These are phyloP conservation scores for Claviceps pusilla DNA, from an alignment of 2,329 filamentous ascomycete species.

Conservation along the genomic window DNA sequence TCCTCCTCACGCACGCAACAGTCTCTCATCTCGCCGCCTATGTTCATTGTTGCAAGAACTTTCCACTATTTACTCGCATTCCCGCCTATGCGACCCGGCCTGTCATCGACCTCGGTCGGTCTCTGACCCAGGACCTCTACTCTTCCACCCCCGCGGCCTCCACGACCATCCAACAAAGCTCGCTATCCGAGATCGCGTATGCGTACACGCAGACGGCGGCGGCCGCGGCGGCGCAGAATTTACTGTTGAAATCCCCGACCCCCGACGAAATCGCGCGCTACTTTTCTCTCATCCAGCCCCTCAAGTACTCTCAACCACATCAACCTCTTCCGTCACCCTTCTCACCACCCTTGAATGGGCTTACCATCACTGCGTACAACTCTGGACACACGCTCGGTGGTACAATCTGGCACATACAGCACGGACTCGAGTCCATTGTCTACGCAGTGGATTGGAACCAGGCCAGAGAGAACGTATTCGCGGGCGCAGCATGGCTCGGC, in stretches of 20 bases:
- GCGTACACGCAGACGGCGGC: slow-evolving; percentile 36
- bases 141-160: slow-evolving; percentile 76
- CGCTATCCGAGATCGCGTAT: slow-evolving; percentile 51
- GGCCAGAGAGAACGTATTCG: slow-evolving; percentile 85
- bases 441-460: slow-evolving; percentile 98
- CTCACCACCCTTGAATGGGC: slow-evolving; percentile 73
- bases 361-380: slow-evolving; percentile 93
- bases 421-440: slow-evolving; percentile 90
- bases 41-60: slow-evolving; percentile 92
- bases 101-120: slow-evolving; percentile 83
- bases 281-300: slow-evolving; percentile 75
- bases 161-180: slow-evolving; percentile 60
- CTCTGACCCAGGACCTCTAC: slow-evolving; percentile 82
- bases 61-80: slow-evolving; percentile 80
- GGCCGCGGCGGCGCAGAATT: slow-evolving; percentile 30
- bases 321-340: slow-evolving; percentile 77
- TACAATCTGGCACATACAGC: slow-evolving; percentile 97
- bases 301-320: slow-evolving; percentile 95
- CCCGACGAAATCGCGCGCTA: slow-evolving; percentile 82
- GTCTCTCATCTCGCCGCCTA: slow-evolving; percentile 83
- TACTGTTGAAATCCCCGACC: slow-evolving; percentile 56
- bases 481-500: slow-evolving; percentile 85
- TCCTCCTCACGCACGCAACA: slow-evolving; percentile 90
- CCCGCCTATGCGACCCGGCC: slow-evolving; percentile 90
- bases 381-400: slow-evolving; percentile 90